Conservation (phyloP, 2,329 filamentous ascomycete genomes). For the Colletotrichum limetticola region DNA sequence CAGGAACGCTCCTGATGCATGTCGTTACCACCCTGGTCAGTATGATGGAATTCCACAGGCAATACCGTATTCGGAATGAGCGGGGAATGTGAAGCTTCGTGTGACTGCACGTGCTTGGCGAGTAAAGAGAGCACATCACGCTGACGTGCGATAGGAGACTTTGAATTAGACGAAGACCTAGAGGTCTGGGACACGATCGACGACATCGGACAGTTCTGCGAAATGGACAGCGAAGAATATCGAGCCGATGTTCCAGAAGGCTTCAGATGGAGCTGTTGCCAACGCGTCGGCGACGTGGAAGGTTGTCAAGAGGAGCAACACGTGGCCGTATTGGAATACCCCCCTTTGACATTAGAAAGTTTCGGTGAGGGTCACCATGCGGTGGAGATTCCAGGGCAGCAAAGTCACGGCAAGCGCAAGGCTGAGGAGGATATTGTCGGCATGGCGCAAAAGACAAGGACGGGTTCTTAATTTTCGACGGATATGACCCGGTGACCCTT, state of each 20-base stretch:
- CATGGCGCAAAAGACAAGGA: not conserved
- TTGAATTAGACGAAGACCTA: not conserved
- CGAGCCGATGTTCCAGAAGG: not conserved
- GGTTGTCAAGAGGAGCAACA: not conserved
- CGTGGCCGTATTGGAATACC: not conserved
- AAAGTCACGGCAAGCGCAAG: not conserved
- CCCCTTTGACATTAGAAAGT: not conserved
- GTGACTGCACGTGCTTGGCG: not conserved
- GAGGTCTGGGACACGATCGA: not conserved
- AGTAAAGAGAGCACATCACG: not conserved
- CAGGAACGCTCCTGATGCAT: not conserved
- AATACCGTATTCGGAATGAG: not conserved
- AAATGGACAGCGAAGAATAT: not conserved
- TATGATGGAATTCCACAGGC: no score
- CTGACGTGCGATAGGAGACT: not conserved
- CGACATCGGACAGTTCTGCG: not conserved
- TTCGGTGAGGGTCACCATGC: no score
- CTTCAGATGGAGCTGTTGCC: constrained; percentile 27
- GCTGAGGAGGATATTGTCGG: constrained; percentile 19
- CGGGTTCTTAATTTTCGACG: no score
- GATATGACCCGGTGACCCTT: not conserved
- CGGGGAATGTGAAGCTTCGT: not conserved
- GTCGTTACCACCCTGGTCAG: not conserved
- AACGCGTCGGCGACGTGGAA: not conserved
- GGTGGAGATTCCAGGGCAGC: no score